Evolutionary conservation across 2,329 filamentous ascomycete genomes (phyloP), one percentile per base, ranked within the genome.

Genomic region (Chalaropsis ovoidea): DNA sequence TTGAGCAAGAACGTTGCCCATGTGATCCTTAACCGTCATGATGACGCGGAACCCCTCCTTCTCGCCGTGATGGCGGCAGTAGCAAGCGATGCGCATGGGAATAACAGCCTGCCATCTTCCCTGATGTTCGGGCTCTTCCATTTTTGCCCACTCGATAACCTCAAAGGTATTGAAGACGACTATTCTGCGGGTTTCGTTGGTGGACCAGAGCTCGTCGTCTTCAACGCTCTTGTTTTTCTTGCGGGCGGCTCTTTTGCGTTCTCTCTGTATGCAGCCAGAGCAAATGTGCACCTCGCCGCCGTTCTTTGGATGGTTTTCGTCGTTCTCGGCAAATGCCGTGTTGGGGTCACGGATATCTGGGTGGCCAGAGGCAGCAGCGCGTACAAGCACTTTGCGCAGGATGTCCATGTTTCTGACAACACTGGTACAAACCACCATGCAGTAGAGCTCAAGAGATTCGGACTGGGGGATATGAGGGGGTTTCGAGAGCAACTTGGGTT

Each of bases 281-380:
- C 94, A 99, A 68, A 97, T 97, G 70, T 87, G 86, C 19, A 99
- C 90, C 70, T 96, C 90, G n/a, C 90, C 94, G 54, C 94, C 94
- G 70, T 95, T 92, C 65, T 90, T 81, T 1, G 91, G 87, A 64
- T 86, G 83, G 31, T 85, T 83, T 61, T 88, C 86, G 22, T 85
- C 82, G 35, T 82, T 80, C 15, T 80, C 78, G 60, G 81, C 79
- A 17, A 56, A 63, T 24, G 41, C 58, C 3, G 43, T 54, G 42
- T 65, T 61, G 22, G 78, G 71, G 1, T 72, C 70, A 19, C 68
- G 70, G 61, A 68, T 72, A 42, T 69, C 71, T 43, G 69, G 71
- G 54, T 78, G 76, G 8, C 73, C 73, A 22, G 77, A 74, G 19
- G 75, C 73, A 10, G 75, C 76, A 27, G 81, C 80, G 65, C 80